Percentiles rank a stretch among this genome's conserved stretches.
Evolutionary conservation across 495 filamentous ascomycete genomes (phyloP).

Genomic region (Penicillium canariense): DNA sequence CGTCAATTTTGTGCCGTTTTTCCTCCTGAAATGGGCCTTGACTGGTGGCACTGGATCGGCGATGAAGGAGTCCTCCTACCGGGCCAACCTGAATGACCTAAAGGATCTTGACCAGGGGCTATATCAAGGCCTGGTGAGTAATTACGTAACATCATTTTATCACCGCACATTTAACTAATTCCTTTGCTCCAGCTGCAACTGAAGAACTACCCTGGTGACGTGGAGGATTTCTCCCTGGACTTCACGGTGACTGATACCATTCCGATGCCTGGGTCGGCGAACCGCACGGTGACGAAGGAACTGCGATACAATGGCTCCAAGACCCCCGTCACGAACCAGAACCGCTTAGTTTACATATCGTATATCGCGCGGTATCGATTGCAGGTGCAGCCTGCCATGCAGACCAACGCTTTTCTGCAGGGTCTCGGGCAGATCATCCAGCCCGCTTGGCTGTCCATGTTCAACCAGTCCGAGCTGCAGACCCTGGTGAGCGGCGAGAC

Average conservation of each 20-base stretch:
- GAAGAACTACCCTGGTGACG: conserved; percentile 84
- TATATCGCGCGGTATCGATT: conserved; percentile 85
- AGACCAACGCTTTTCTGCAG: conserved; percentile 83
- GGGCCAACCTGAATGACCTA: conserved; percentile 88
- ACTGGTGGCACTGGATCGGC: conserved; percentile 62
- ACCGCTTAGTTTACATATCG: conserved; percentile 90
- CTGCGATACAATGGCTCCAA: conserved; percentile 73
- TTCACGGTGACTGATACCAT: conserved; percentile 88
- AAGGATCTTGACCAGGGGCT: conserved; percentile 89
- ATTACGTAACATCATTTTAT: neutral
- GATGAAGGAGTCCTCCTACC: conserved; percentile 66
- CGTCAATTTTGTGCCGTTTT: conserved; percentile 91
- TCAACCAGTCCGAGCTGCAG: conserved; percentile 93
- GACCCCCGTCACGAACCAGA: conserved; percentile 83
- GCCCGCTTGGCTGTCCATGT: conserved; percentile 94
- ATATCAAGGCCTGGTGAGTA: conserved; percentile 78
- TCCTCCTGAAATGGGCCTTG: conserved; percentile 90
- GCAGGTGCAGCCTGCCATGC: conserved; percentile 67
- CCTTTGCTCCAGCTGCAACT: conserved; percentile 55
- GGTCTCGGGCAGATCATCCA: conserved; percentile 87
- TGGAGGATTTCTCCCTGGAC: conserved; percentile 75
- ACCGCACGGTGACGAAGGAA: conserved; percentile 60
- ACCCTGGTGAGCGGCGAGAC: conserved; percentile 85
- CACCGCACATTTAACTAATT: conserved; percentile 3
- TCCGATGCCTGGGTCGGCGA: conserved; percentile 45